phyloP scores from a whole-genome alignment of 1,139 yeast species.

The Magnusiomyces tetraspermus region DNA sequence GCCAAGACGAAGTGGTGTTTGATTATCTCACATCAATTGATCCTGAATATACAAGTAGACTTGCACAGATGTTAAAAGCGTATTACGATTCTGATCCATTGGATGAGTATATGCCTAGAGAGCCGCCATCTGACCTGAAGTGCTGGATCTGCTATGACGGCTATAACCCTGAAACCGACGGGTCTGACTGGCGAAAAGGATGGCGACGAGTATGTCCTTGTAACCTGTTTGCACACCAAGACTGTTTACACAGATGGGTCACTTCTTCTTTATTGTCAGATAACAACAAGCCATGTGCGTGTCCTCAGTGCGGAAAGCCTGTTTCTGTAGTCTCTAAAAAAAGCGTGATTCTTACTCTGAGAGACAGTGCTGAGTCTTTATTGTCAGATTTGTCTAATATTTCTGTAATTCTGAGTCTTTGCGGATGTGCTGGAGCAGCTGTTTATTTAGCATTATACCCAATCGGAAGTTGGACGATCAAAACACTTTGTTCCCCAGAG shows the following conservation, averaged over 20 bases:
- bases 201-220: background rate
- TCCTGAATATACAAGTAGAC: too few relatives aligned
- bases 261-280: background rate
- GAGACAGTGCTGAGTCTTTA: background rate
- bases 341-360: background rate
- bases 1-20: too few relatives aligned
- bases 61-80: too few relatives aligned
- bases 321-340: background rate
- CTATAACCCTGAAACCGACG: background rate
- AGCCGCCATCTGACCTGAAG: background rate
- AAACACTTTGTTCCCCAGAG: background rate
- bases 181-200: background rate
- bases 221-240: background rate
- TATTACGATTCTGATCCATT: too few relatives aligned
- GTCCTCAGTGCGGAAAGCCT: background rate
- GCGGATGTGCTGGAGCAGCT: background rate
- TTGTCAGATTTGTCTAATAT: background rate
- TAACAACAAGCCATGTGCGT: background rate
- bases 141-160: background rate
- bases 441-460: background rate
- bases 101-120: background rate
- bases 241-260: background rate
- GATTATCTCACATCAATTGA: too few relatives aligned
- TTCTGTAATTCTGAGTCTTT: background rate
- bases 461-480: background rate